Percentiles rank a stretch among this genome's conserved stretches.
Evolutionary conservation across 805 yeast species (phyloP).

Genomic region (Candida vaughaniae): DNA sequence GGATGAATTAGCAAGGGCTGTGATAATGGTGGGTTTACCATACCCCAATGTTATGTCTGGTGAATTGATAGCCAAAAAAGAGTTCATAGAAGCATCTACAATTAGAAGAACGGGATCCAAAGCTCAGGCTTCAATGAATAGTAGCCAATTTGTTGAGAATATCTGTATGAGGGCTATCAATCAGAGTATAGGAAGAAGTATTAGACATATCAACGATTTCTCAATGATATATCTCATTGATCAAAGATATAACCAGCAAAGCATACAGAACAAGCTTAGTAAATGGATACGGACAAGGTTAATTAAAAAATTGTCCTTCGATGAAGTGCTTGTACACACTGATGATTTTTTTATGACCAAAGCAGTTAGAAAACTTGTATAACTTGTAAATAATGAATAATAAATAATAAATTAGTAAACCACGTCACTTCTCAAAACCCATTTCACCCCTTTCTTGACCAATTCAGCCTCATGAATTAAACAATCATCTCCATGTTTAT

Average conservation of each 20-base stretch:
- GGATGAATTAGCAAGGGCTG: slow-evolving; percentile 83
- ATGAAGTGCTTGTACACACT: slow-evolving; percentile 21
- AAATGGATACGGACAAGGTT: slow-evolving; percentile 61
- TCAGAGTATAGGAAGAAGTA: slow-evolving; percentile 91
- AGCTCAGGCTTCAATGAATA: slow-evolving; percentile 45
- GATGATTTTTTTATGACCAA: slow-evolving; percentile 26
- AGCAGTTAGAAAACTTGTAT: slow-evolving; percentile 6
- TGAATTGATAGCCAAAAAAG: slow-evolving; percentile 70
- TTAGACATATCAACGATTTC: slow-evolving; percentile 79
- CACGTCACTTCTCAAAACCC: slow-evolving; percentile 64
- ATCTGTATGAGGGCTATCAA: slow-evolving; percentile 88
- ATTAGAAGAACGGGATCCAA: slow-evolving; percentile 47
- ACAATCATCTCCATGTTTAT: slow-evolving; percentile 68
- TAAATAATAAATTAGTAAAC: slow-evolving; percentile 20
- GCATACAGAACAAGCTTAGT: slow-evolving; percentile 61
- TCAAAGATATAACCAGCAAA: slow-evolving; percentile 47
- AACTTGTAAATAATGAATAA: no score
- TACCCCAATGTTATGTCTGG: slow-evolving; percentile 84
- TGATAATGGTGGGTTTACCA: slow-evolving; percentile 84
- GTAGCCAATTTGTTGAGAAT: slow-evolving; percentile 69
- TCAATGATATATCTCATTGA: slow-evolving; percentile 75
- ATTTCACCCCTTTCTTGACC: slow-evolving; percentile 53
- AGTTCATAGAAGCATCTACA: slow-evolving; percentile 56
- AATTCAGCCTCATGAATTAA: slow-evolving; percentile 56
- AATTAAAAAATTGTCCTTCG: slow-evolving; percentile 4